Conservation (phyloP, 2,329 filamentous ascomycete species). For the Arthrobotrys iridis region DNA sequence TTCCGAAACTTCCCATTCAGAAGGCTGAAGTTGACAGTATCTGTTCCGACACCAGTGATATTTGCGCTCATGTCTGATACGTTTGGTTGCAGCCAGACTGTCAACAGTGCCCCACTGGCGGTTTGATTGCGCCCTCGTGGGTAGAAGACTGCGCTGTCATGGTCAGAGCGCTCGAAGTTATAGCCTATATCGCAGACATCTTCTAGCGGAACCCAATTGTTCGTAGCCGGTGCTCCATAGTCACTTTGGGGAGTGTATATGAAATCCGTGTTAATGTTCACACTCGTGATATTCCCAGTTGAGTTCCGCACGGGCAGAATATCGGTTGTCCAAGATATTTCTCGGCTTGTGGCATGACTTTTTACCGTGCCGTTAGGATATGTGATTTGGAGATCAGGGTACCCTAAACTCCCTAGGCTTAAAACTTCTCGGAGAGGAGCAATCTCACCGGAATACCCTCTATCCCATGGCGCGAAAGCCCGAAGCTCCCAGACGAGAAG, state of each 20-base stretch:
- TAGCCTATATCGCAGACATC: conserved; percentile 19
- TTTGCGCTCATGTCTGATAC: conserved; percentile 30
- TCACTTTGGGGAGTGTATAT: conserved; percentile 27
- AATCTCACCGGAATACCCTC: neutral
- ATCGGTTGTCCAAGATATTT: conserved; percentile 31
- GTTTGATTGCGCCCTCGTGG: neutral
- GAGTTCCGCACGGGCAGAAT: conserved; percentile 22
- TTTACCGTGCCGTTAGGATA: conserved; percentile 23
- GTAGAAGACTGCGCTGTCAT: neutral
- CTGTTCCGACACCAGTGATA: conserved; percentile 29
- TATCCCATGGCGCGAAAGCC: conserved; percentile 18
- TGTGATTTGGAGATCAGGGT: conserved; percentile 23
- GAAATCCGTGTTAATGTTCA: conserved; percentile 31
- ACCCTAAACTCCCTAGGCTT: conserved; percentile 20
- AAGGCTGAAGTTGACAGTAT: conserved; percentile 31
- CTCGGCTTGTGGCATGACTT: conserved; percentile 18
- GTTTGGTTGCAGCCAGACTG: conserved; percentile 31
- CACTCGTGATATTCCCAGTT: conserved; percentile 34
- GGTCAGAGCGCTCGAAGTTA: neutral
- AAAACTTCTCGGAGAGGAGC: conserved; percentile 36
- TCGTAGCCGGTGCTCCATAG: conserved; percentile 28
- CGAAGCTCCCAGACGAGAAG: conserved; percentile 32
- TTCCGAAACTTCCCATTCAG: conserved; percentile 31
- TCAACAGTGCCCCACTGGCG: conserved; percentile 5
- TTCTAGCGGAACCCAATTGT: conserved; percentile 28